Evolutionary conservation across 306 rosid genomes (phyloP), one percentile per base, ranked within the genome.

Genomic region (Dalbergia oliveri): DNA sequence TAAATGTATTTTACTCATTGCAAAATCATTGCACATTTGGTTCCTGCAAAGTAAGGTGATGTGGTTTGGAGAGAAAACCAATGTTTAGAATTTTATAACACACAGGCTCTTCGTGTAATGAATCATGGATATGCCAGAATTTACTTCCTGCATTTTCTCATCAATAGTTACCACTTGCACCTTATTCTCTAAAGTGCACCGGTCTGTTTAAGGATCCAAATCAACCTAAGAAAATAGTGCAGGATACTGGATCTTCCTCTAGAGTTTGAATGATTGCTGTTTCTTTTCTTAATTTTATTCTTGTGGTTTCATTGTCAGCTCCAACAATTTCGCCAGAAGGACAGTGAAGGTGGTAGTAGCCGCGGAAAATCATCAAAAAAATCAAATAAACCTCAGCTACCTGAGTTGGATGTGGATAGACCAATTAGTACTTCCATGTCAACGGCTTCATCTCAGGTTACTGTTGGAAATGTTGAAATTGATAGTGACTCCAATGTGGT

Each of bases 291-390:
- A 59, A 79, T 76, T 81, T 31, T 62, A 11, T 75, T 43, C 59
- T 73, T 47, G 19, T 81, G 66, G 66, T 58, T 33, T 82, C 61
- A 8, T 82, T 68, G 63, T 73, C 93, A 95, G 98, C 97, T 95
- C 73, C 94, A 91, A 79, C 97, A 93, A 81, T 95, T 26, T 84
- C 98, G 97, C 14, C 95, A 95, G 88, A 95, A 91, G 90, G 99
- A 93, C 47, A 57, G 16, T 62, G 89, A 90, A 82, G 90, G 99
- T 80, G 86, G 94, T 87, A 88, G 91, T 70, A 90, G 88, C 82
- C 94, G 79, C 4, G 96, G 92, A 76, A 93, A 87, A 79, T 87
- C 97, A 34, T 84, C 91, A 15, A 91, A 93, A 81, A 87, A 76
- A 65, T 79, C 89, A 56, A 77, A 80, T 60, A 88, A 82, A 83